A percentile compares a stretch with the other conserved stretches of the same genome.
phyloP scores from a whole-genome alignment of 805 yeast genomes.

The Vanderwaltozyma tropicalis region DNA sequence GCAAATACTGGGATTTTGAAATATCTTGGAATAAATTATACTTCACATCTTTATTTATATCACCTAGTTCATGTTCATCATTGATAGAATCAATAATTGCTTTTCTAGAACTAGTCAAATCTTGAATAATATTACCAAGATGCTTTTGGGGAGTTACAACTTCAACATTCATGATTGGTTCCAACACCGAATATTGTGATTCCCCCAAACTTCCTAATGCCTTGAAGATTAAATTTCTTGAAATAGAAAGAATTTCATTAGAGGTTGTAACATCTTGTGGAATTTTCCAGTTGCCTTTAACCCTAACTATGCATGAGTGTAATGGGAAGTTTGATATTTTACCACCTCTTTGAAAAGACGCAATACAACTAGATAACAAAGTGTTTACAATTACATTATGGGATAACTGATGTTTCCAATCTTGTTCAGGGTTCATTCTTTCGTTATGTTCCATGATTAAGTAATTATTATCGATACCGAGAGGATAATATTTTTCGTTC shows the following conservation, averaged over 20 bases:
- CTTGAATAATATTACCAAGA: conserved; percentile 77
- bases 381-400: conserved; percentile 44
- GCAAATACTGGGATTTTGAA: conserved; percentile 57
- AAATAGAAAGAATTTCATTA: conserved; percentile 34
- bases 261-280: conserved; percentile 39
- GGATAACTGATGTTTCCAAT: conserved; percentile 42
- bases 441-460: conserved; percentile 21
- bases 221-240: conserved; percentile 37
- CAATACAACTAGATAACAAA: conserved; percentile 46
- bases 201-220: conserved; percentile 21
- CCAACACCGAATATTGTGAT: conserved; percentile 47
- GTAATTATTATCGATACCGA: conserved; percentile 28
- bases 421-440: conserved; percentile 19
- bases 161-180: conserved; percentile 76
- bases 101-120: conserved; percentile 65
- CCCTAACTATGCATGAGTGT: conserved; percentile 48
- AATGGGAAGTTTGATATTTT: conserved; percentile 37
- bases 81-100: conserved; percentile 66
- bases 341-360: conserved; percentile 62
- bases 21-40: conserved; percentile 41
- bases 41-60: conserved; percentile 22
- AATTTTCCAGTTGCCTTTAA: conserved; percentile 39
- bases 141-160: conserved; percentile 60
- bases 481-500: conserved; percentile 19
- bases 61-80: conserved; percentile 35